These are phyloP conservation scores for Zangia roseola DNA, from an alignment of 768 basidiomycete species.

Conservation along the genomic window DNA sequence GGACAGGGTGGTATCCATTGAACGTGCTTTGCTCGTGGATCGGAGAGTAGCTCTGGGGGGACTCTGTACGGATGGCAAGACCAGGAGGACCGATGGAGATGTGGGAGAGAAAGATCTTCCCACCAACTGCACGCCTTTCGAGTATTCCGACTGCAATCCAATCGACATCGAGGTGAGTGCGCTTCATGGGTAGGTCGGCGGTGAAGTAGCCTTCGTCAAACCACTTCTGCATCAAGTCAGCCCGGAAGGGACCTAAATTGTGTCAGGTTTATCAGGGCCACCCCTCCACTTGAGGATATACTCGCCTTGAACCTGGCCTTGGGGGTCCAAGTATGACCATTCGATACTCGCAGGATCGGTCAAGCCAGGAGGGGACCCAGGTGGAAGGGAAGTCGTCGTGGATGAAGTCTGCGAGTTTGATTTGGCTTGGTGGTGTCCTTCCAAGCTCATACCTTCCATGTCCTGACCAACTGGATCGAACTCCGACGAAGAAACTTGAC, in stretches of 20 bases:
- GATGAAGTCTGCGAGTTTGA: conserved; percentile 5
- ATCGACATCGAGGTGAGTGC: conserved; percentile 63
- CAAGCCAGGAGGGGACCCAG: conserved; percentile 45
- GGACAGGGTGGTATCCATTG: conserved; percentile 65
- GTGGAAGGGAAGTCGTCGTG: conserved; percentile 13
- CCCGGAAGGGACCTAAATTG: conserved; percentile 78
- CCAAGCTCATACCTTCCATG: conserved; percentile 18
- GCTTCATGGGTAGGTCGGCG: conserved; percentile 79
- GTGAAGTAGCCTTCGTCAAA: conserved; percentile 87
- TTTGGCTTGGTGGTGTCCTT: conserved; percentile 6
- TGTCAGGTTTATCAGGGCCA: conserved; percentile 1
- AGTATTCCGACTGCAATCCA: conserved; percentile 69
- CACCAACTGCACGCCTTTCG: conserved; percentile 47
- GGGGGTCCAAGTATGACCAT: conserved; percentile 93
- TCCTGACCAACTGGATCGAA: conserved; percentile 6
- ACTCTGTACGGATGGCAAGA: conserved; percentile 47
- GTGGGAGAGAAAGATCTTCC: conserved; percentile 64
- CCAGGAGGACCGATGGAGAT: conserved; percentile 51
- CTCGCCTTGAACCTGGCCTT: conserved; percentile 88
- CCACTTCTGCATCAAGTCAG: conserved; percentile 93
- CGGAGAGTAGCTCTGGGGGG: conserved; percentile 44
- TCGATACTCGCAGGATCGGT: conserved; percentile 61
- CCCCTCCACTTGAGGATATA: not conserved
- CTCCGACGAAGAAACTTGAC: conserved; percentile 11
- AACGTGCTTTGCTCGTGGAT: conserved; percentile 38